Conservation (phyloP, 768 basidiomycete genomes). For the Termitomyces sp. region DNA sequence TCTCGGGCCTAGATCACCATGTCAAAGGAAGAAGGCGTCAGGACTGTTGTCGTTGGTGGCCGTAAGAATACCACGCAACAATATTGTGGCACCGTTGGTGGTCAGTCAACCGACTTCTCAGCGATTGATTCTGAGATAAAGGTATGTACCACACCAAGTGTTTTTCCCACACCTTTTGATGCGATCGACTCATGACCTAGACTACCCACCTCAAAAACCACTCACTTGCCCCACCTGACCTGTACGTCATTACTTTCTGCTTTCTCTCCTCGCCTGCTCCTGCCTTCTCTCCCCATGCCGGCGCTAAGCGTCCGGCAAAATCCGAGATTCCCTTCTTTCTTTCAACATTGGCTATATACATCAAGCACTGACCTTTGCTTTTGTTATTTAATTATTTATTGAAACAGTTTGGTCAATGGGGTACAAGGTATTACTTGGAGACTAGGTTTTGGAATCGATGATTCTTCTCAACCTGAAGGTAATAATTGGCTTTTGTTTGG, state of each 20-base stretch:
- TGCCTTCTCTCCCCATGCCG: constrained; percentile 12
- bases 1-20: constrained; percentile 44
- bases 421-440: constrained; percentile 63
- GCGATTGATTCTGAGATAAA: constrained; percentile 58
- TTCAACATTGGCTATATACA: not conserved
- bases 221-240: constrained; percentile 51
- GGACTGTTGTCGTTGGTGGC: constrained; percentile 54
- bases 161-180: constrained; percentile 1
- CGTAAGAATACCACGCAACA: constrained; percentile 40
- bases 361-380: constrained; percentile 2
- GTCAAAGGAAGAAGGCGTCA: constrained; percentile 51
- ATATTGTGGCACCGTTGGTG: constrained; percentile 60
- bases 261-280: not conserved
- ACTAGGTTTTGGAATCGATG: constrained; percentile 51
- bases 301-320: constrained; percentile 7
- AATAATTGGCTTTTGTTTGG: constrained; percentile 6
- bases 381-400: constrained; percentile 3
- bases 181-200: constrained; percentile 19
- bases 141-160: constrained; percentile 18
- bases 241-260: constrained; percentile 30
- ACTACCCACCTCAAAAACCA: constrained; percentile 48
- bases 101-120: constrained; percentile 52
- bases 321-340: constrained; percentile 8
- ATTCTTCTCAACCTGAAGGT: constrained; percentile 53
- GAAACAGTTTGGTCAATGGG: constrained; percentile 41